Base-by-base conservation (phyloP, 495 filamentous ascomycete species). In the Penicillium canariense region DNA sequence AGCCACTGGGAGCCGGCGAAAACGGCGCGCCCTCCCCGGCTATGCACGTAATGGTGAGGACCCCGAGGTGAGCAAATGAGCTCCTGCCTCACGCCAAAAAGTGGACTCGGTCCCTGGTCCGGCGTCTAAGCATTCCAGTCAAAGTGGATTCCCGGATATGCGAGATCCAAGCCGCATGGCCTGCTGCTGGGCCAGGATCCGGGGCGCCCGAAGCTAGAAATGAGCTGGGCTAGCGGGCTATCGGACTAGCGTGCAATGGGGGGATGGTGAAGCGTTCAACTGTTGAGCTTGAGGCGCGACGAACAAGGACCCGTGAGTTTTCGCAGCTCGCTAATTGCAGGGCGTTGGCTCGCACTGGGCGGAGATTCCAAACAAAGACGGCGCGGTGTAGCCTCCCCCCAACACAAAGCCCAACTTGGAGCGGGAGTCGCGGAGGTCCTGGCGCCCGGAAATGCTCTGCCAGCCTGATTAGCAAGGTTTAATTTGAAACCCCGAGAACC, bases 11-110 rank as follows among this genome's bases (percentile, higher is more conserved):
- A 56, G 55, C 25, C 30, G 54, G 52, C 49, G 58, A 61, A 58
- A 59, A 65, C 66, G 63, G 56, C 43, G 52, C 53, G n/a, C 70
- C 28, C 27, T 31, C 30, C 28, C 18, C 48, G 68, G 68, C 52
- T 70, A 74, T 72, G 69, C 69, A 74, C 58, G 71, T 69, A 68
- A 69, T 70, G 60, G 54, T 52, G 36, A 46, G 23, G 40, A 45
- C 46, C 54, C 2, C 18, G 36, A 35, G 15, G 35, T 18, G 5
- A 48, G 23, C 34, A 54, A 46, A 36, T 58, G 43, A 46, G 43
- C 26, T 46, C 12, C 12, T 30, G 25, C 57, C 64, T 60, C 61
- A 65, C 70, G 61, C 68, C 66, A 58, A 63, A 60, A 65, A 48
- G 68, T 69, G 67, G 68, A 71, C 70, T 71, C 70, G 67, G 59